phyloP scores from a whole-genome alignment of 495 filamentous ascomycete species.

The Penicillium egyptiacum region DNA sequence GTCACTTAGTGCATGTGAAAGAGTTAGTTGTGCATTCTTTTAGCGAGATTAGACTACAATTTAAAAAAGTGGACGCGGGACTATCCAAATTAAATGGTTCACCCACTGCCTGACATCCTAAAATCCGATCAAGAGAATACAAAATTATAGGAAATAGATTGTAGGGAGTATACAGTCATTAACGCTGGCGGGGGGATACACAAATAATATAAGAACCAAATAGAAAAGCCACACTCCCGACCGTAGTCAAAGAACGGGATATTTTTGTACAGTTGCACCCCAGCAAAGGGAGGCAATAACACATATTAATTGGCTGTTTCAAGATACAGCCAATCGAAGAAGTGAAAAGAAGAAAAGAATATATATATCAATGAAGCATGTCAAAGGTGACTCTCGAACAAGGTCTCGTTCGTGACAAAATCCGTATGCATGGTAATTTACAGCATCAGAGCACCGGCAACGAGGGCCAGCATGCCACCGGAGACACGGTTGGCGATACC shows the following conservation, averaged over 20 bases:
- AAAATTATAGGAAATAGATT: background rate
- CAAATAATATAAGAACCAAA: background rate
- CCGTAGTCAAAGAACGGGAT: background rate
- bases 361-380: slow-evolving; percentile 3
- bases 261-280: slow-evolving; percentile 8
- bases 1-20: no score
- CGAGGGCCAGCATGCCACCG: slow-evolving; percentile 39
- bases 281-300: background rate
- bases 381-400: background rate
- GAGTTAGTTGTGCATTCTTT: no score
- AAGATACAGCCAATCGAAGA: slow-evolving; percentile 3
- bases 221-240: background rate
- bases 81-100: background rate
- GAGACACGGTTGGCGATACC: slow-evolving; percentile 41
- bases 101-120: background rate
- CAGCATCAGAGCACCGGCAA: slow-evolving; percentile 36
- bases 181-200: slow-evolving; percentile 5
- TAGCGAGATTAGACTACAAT: slow-evolving; percentile 9
- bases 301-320: slow-evolving; percentile 2
- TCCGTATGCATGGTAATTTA: slow-evolving; percentile 24
- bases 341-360: background rate
- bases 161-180: background rate
- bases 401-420: background rate
- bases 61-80: slow-evolving; percentile 3
- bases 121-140: background rate